Evolutionary conservation across 768 basidiomycete species (phyloP).

Genomic region (Mycena venus): DNA sequence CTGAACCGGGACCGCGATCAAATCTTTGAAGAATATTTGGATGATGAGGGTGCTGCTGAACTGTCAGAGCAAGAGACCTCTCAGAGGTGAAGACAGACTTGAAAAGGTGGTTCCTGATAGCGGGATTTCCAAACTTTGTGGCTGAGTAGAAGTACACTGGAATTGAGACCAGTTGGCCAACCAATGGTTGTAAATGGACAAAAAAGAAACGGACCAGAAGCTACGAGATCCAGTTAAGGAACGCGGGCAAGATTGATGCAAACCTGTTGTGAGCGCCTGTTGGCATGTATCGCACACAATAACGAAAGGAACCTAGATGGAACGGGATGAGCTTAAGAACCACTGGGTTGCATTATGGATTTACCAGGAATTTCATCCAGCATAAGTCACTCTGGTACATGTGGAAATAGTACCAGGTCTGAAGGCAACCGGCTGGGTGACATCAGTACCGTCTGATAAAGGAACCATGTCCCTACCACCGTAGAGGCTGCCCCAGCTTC

Average conservation of each 20-base stretch:
- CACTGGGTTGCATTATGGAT: not conserved
- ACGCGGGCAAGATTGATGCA: not conserved
- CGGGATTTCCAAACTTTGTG: conserved; percentile 21
- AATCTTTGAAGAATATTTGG: conserved; percentile 31
- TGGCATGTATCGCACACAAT: conserved; percentile 28
- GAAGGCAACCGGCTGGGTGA: not conserved
- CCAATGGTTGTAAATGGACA: not conserved
- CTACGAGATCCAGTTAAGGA: not conserved
- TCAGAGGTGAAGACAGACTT: not conserved
- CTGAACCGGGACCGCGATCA: conserved; percentile 26
- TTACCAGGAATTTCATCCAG: not conserved
- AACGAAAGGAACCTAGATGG: conserved; percentile 22
- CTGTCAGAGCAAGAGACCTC: not conserved
- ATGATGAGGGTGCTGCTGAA: conserved; percentile 28
- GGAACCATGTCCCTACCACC: not conserved
- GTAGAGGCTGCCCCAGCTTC: not conserved
- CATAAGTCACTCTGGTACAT: not conserved
- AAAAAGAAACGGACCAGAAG: not conserved
- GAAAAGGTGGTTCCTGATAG: conserved; percentile 7
- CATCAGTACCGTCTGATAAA: not conserved
- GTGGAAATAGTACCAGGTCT: not conserved
- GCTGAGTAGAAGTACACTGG: not conserved
- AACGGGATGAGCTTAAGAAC: not conserved
- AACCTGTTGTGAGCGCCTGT: not conserved
- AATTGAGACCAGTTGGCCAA: not conserved